Evolutionary conservation across 2,329 filamentous ascomycete genomes (phyloP), one percentile per base, ranked within the genome.

Genomic region (Trichoderma lentiforme): DNA sequence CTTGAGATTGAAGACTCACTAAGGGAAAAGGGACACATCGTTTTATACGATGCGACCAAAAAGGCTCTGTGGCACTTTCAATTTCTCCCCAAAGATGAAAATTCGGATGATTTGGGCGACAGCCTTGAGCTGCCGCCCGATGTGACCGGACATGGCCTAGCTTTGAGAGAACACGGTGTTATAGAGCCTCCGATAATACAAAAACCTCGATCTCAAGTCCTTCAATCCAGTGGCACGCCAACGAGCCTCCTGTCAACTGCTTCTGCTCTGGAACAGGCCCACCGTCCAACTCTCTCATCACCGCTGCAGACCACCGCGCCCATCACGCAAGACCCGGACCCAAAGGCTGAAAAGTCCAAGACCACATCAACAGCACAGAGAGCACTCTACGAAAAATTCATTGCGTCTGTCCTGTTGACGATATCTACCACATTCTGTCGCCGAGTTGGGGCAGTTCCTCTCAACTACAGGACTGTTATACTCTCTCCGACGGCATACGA

Each of bases 41-140:
- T 86, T 2, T 84, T 86, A 64, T 85, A 85, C 75, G 88, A 90
- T 78, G 79, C 83, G 12, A 80, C 79, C 43, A 82, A 86, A 72
- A 84, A 84, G 58, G 84, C 82, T 11, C 79, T 90, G 69, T 90
- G 88, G 88, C 83, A 85, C 72, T 90, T 90, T 75, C 83, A 83
- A 30, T 80, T 89, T 24, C 73, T 80, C 3, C 81, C 79, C 66
- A 86, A 84, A 74, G 83, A 85, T 68, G 82, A 78, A 36, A 75
- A 75, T 15, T 75, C 73, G 68, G 75, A 77, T 74, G 24, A 74
- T n/a, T 73, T 73, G 43, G 74, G 63, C 62, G 73, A 34, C 32
- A 66, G 58, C 21, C 81, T 86, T 43, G 81, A 81, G n/a, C 75
- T 78, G 11, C 81, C 78, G 62, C 77, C 88, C 63, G 83, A 85